Evolutionary conservation across 768 basidiomycete genomes (phyloP), one percentile per base, ranked within the genome.

Genomic region (Coprinopsis strossmayeri): DNA sequence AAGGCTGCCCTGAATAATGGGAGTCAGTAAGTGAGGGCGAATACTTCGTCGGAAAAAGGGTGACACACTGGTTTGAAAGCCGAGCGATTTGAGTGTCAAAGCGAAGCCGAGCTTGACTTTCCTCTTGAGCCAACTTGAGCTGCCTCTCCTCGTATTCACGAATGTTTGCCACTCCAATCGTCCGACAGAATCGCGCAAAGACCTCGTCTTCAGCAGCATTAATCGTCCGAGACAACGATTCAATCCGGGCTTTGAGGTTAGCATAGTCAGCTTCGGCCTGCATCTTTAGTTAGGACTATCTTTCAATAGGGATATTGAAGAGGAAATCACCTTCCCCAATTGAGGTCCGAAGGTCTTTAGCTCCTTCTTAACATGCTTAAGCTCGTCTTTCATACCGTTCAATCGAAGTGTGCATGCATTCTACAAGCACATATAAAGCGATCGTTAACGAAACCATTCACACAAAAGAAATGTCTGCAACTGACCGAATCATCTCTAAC

Each of bases 131-230:
- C 20, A 89, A 78, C 63, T 85, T 88, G 25, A 97, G 71, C 59
- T 95, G 91, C 18, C 87, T 81, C 60, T 91, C 87, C 65, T 98
- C 95, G 61, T 94, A 99, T 56, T 94, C 91, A 23, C 94, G 81
- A 53, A 99, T 91, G 64, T 83, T 83, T 13, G 68, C 62, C 5
- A 96, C 84, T 9, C 81, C 77, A 55, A 97, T 92, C 55, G 80
- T 77, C 30, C 66, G 62, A 61, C 94, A 97, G 68, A 99, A 97
- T 2, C 67, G 63, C 1, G 64, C 69, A 59, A 94, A 98, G 11
- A 94, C 68, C 2, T 69, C 69, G 58, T 91, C 89, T 60, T 97
- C 96, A 0, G 88, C 91, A 5, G 69, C 71, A 54, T 92, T 76
- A 57, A 97, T 73, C 3, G 74, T 72, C 2, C 67, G 62, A 17